Evolutionary conservation across 2,329 filamentous ascomycete genomes (phyloP).

Genomic region (Apiospora malaysiana): DNA sequence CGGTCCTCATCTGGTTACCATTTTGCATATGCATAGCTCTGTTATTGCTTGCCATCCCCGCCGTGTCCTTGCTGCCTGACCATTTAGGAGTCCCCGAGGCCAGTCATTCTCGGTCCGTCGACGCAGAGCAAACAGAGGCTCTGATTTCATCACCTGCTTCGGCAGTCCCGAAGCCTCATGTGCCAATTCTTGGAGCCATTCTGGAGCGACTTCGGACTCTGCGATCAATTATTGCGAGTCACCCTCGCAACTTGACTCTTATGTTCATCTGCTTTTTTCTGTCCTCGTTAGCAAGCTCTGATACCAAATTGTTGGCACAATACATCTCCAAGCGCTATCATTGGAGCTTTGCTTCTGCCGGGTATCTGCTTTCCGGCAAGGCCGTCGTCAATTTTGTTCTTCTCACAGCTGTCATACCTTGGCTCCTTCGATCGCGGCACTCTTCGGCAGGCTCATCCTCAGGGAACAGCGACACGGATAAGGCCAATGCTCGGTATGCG

Average conservation of each 20-base stretch:
- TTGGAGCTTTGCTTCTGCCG: conserved; percentile 53
- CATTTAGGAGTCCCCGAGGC: conserved; percentile 18
- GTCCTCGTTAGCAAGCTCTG: conserved; percentile 55
- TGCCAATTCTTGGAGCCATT: conserved; percentile 32
- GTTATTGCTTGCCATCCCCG: conserved; percentile 41
- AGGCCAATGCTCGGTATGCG: conserved; percentile 42
- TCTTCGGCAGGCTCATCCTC: conserved; percentile 22
- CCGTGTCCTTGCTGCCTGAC: conserved; percentile 39
- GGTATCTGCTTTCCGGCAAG: conserved; percentile 55
- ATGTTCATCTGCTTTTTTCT: conserved; percentile 53
- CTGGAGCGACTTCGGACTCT: conserved; percentile 39
- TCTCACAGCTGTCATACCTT: conserved; percentile 49
- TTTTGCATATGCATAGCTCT: conserved; percentile 48
- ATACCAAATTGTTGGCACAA: conserved; percentile 56
- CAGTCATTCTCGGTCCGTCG: neutral
- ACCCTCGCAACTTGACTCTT: conserved; percentile 49
- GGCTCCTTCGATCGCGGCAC: conserved; percentile 39
- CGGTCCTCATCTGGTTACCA: conserved; percentile 48
- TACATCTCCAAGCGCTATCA: conserved; percentile 56
- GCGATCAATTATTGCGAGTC: conserved; percentile 41
- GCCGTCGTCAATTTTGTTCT: conserved; percentile 54
- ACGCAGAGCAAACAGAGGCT: neutral
- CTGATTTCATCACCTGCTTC: conserved; percentile 47
- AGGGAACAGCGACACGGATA: conserved; percentile 35
- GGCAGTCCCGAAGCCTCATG: conserved; percentile 40